These are phyloP conservation scores for Ustilago hordei DNA, from an alignment of 1,284 basidiomycete genomes.

Conservation along the genomic window DNA sequence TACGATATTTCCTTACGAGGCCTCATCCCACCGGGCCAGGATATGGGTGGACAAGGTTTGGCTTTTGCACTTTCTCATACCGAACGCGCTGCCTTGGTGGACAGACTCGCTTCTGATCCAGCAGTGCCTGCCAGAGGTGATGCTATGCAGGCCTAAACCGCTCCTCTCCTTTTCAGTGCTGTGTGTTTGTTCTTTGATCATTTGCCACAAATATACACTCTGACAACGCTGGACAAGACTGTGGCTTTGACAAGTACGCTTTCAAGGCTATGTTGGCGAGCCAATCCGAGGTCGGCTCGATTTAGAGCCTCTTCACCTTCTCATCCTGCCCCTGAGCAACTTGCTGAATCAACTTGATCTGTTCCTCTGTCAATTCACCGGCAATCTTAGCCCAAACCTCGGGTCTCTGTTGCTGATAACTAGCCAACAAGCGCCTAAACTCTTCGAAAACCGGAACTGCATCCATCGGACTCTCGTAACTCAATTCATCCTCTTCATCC, in stretches of 20 bases:
- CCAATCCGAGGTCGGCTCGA: no score
- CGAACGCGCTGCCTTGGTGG: background rate
- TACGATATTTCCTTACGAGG: constrained; percentile 65
- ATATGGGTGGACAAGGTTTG: constrained; percentile 13
- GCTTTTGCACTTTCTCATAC: constrained; percentile 13
- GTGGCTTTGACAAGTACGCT: no score
- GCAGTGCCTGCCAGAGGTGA: no score
- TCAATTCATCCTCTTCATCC: constrained; percentile 61
- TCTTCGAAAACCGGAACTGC: constrained; percentile 59
- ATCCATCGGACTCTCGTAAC: constrained; percentile 63
- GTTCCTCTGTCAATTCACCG: constrained; percentile 37
- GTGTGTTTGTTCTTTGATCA: no score
- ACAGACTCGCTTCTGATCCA: background rate
- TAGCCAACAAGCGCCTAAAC: constrained; percentile 50
- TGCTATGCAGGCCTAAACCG: no score
- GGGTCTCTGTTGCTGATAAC: constrained; percentile 48
- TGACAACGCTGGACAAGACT: no score
- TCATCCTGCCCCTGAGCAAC: constrained; percentile 38
- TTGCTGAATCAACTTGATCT: constrained; percentile 47
- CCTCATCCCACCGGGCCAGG: constrained; percentile 25
- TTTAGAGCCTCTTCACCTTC: constrained; percentile 41
- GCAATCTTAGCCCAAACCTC: constrained; percentile 46
- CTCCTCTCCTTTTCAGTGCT: no score
- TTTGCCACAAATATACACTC: no score
- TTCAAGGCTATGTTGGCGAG: no score